Percentiles rank a stretch among this genome's conserved stretches.
Conservation (phyloP, 2,329 filamentous ascomycete genomes). For the Stagonosporopsis rhizophila region DNA sequence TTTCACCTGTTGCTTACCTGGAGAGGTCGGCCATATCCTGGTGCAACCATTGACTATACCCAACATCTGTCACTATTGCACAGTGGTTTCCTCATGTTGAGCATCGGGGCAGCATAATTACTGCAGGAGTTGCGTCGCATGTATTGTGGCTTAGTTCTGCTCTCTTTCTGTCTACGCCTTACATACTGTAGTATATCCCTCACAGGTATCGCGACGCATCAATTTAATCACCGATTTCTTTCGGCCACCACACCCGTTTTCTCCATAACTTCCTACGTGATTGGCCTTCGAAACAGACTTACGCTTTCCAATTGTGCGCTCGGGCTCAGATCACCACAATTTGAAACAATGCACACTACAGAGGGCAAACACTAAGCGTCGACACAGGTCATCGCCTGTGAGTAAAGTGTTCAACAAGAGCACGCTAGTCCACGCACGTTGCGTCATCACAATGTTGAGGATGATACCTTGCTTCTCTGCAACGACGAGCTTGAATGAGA, state of each 20-base stretch:
- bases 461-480: neutral
- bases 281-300: neutral
- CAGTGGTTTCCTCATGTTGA: neutral
- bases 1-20: neutral
- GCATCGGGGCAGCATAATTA: too few species aligned
- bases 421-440: neutral
- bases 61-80: conserved; percentile 1
- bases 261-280: neutral
- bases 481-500: neutral
- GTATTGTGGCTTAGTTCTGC: neutral
- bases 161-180: conserved; percentile 2
- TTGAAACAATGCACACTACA: neutral
- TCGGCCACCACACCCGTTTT: neutral
- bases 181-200: conserved; percentile 14
- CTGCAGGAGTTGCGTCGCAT: neutral
- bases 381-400: neutral
- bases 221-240: neutral
- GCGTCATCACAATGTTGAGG: too few species aligned
- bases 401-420: neutral
- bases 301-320: too few species aligned
- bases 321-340: too few species aligned
- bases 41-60: conserved; percentile 1
- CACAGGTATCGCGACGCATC: conserved; percentile 1
- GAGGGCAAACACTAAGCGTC: neutral
- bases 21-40: neutral